phyloP scores from a whole-genome alignment of 2,329 filamentous ascomycete species.

The Tolypocladium tropicale region DNA sequence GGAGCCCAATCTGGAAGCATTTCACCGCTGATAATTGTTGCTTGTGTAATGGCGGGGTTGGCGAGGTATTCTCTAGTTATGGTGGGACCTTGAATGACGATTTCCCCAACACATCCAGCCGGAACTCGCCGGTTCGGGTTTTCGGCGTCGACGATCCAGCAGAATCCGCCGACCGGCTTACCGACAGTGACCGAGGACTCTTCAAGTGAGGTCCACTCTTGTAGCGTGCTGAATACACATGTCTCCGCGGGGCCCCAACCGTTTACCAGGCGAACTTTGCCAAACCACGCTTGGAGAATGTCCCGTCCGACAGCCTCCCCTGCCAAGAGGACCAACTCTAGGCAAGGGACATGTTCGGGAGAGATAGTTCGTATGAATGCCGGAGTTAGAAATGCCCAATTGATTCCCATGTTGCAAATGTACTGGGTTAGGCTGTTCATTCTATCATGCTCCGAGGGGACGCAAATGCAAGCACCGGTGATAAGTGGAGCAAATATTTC shows the following conservation, averaged over 20 bases:
- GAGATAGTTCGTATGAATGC: slow-evolving; percentile 1
- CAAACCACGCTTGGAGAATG: slow-evolving; percentile 4
- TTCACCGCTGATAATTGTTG: background rate
- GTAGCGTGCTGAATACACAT: background rate
- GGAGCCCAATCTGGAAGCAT: background rate
- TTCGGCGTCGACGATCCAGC: slow-evolving; percentile 4
- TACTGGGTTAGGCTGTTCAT: slow-evolving; percentile 2
- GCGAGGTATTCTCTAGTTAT: slow-evolving; percentile 5
- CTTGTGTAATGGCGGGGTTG: background rate
- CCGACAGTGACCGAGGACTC: slow-evolving; percentile 3
- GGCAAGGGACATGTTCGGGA: slow-evolving; percentile 1
- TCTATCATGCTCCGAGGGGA: slow-evolving; percentile 4
- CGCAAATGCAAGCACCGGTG: slow-evolving; percentile 4
- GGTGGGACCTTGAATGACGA: slow-evolving; percentile 7
- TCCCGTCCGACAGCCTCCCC: slow-evolving; percentile 4
- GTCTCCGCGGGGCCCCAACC: slow-evolving; percentile 6
- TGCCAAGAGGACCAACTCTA: slow-evolving; percentile 3
- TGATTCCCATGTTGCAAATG: background rate
- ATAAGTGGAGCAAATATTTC: slow-evolving; percentile 4
- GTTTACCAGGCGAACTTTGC: slow-evolving; percentile 4
- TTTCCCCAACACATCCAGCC: slow-evolving; percentile 5
- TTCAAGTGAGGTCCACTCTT: background rate
- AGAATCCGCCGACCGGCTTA: background rate
- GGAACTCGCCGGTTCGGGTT: slow-evolving; percentile 1
- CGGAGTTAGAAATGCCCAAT: slow-evolving; percentile 4